phyloP scores from a whole-genome alignment of 768 basidiomycete genomes.

The Paxillus ammoniavirescens region DNA sequence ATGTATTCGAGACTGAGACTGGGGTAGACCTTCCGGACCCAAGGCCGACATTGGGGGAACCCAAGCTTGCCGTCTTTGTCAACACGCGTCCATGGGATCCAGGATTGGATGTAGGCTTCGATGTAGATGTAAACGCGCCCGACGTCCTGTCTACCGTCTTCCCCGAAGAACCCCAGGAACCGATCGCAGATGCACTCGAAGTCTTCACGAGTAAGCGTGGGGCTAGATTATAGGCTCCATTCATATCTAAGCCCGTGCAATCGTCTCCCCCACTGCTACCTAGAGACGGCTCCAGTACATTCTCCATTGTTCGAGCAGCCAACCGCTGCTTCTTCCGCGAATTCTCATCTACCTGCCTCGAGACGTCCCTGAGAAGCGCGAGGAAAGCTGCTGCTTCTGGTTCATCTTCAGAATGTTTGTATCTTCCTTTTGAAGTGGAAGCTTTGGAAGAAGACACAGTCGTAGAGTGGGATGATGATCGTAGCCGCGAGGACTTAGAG shows the following conservation, averaged over 20 bases:
- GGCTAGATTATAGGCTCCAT: not conserved
- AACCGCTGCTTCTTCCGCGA: conserved; percentile 24
- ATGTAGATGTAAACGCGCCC: not conserved
- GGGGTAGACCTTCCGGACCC: conserved; percentile 14
- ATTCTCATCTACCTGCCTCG: conserved; percentile 24
- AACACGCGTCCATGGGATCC: conserved; percentile 2
- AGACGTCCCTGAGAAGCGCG: conserved; percentile 23
- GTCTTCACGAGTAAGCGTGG: conserved; percentile 15
- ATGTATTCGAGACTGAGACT: conserved; percentile 7
- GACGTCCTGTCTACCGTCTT: not conserved
- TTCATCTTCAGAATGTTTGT: conserved; percentile 14
- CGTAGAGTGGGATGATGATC: conserved; percentile 20
- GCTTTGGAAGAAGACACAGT: not conserved
- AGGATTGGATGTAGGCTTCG: not conserved
- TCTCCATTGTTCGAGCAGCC: conserved; percentile 11
- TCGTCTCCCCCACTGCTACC: not conserved
- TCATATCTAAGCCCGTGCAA: not conserved
- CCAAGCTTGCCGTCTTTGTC: conserved; percentile 8
- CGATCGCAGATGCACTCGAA: conserved; percentile 14
- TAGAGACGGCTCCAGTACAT: conserved; percentile 3
- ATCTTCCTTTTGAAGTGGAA: not conserved
- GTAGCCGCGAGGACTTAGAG: conserved; percentile 4
- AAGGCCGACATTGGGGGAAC: not conserved
- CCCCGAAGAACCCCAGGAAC: not conserved
- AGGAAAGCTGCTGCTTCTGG: conserved; percentile 24